Base-by-base conservation (phyloP, 2,329 filamentous ascomycete species). In the Tolypocladium paradoxum region DNA sequence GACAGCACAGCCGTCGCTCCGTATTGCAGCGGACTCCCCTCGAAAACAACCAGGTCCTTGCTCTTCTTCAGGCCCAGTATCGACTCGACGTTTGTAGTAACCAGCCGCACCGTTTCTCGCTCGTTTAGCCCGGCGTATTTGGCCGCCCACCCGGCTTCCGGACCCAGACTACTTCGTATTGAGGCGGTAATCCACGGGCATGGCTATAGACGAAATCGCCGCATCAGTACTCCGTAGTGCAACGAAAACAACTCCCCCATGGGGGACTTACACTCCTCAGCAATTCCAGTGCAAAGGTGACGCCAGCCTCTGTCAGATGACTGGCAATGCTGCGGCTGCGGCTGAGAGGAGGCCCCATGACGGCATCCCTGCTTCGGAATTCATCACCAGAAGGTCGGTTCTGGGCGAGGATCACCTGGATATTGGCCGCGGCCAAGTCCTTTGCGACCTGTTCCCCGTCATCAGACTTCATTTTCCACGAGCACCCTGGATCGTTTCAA, bases 341-440 rank as follows among this genome's bases (percentile, higher is more conserved):
- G 5, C 63, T 69, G 4, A 76, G 64, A 3, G 74, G 74, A 4
- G 73, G 73, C 0, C 73, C 73, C 0, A 69, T 61, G 0, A 75
- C 62, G 3, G 65, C 62, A 45, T 46, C 43, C 27, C 18, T 46
- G 43, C 43, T 46, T 31, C 43, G 43, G 9, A 46, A 46, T 27
- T 46, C 1, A 14, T 46, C 43, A 11, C 27, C 43, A n/a, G 43
- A 12, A 3, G 43, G 43, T n/a, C 43, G 16, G 18, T 46, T 46
- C 18, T 46, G 27, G 16, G 43, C 31, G 16, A 46, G 43, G 3
- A 46, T 46, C 8, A 46, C 16, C 27, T 27, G 27, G 27, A 31
- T 46, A 6, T 31, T 11, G 43, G 43, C 43, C 27, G 43, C 43
- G 18, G 24, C 43, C 43, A 46, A 46, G 9, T 46, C 43, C 27